Evolutionary conservation across 495 filamentous ascomycete genomes (phyloP), one percentile per base, ranked within the genome.

Genomic region (Neurospora sp.): DNA sequence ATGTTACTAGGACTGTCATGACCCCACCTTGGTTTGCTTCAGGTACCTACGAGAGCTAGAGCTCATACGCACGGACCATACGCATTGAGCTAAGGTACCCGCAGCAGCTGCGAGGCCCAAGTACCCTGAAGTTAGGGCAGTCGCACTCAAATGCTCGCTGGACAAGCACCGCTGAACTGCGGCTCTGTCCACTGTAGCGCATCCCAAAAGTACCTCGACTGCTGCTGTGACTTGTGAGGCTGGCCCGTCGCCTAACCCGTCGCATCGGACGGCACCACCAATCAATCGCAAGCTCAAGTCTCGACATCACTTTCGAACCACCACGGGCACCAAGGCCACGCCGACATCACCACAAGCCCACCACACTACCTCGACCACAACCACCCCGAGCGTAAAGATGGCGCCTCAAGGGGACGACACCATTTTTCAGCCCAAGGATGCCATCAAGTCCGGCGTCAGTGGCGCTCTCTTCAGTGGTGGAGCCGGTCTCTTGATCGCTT

Each of bases 391-490:
- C 79, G 78, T 74, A 60, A 86, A 86, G 80, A 86, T 88, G 74
- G 78, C 79, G 76, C 79, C 80, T 69, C 72, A 75, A 70, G 77
- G 73, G 71, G 80, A 78, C 54, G 75, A 80, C 39, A 83, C 87
- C 74, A 78, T 78, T 75, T 96, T 94, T 81, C 90, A 92, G 62
- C 91, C 92, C 70, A 88, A 91, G 79, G 95, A 98, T 89, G 91
- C 95, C 74, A 83, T 98, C 74, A 81, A 84, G 71, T 85, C 86
- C 46, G 86, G 91, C 38, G 80, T 93, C 79, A 89, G 88, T 77
- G 87, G 90, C 71, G 90, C 88, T 44, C 74, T 89, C 74, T 80
- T 93, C 73, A 89, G 88, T 71, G 92, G 91, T 79, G 82, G 84
- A 62, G 87, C 88, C 60, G 96, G 96, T 76, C 81, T 91, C 54